A percentile compares a stretch with the other conserved stretches of the same genome.
Evolutionary conservation across 2,329 filamentous ascomycete species (phyloP).

Genomic region (Cladosporium sp.): DNA sequence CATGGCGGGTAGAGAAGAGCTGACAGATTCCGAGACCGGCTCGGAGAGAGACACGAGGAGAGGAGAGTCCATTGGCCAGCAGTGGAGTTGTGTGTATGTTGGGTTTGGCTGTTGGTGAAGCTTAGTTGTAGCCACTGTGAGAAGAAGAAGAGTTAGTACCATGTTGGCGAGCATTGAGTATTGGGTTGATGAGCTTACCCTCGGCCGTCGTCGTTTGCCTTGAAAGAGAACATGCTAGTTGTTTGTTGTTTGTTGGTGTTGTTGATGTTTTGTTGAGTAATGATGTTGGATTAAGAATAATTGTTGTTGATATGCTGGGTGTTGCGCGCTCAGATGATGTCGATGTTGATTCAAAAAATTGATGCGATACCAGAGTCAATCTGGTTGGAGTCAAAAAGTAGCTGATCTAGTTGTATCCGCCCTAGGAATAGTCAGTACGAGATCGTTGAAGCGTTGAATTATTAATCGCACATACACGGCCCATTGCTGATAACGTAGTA

Average conservation of each 20-base stretch:
- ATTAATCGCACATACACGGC: constrained; percentile 7
- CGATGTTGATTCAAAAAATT: constrained; percentile 9
- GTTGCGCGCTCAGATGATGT: constrained; percentile 10
- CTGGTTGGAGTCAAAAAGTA: constrained; percentile 11
- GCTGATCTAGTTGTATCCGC: constrained; percentile 13
- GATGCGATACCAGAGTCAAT: neutral
- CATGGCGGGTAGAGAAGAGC: no score
- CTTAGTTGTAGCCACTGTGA: constrained; percentile 18
- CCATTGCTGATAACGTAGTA: constrained; percentile 5
- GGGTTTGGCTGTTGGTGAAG: constrained; percentile 4
- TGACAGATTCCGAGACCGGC: constrained; percentile 13
- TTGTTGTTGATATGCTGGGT: constrained; percentile 11
- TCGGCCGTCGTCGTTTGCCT: constrained; percentile 26
- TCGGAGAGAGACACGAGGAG: constrained; percentile 13
- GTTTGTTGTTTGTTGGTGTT: constrained; percentile 2
- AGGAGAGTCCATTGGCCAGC: constrained; percentile 14
- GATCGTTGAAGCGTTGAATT: neutral
- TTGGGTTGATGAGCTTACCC: constrained; percentile 9
- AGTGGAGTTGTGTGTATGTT: constrained; percentile 3
- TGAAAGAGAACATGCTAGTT: neutral
- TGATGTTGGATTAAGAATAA: constrained; percentile 10
- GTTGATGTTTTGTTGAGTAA: neutral
- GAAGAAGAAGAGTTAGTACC: neutral
- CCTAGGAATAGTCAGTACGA: neutral
- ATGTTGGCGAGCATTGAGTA: neutral